Conservation (phyloP, 108 stramenopile genomes). For the Fistulifera solaris region DNA sequence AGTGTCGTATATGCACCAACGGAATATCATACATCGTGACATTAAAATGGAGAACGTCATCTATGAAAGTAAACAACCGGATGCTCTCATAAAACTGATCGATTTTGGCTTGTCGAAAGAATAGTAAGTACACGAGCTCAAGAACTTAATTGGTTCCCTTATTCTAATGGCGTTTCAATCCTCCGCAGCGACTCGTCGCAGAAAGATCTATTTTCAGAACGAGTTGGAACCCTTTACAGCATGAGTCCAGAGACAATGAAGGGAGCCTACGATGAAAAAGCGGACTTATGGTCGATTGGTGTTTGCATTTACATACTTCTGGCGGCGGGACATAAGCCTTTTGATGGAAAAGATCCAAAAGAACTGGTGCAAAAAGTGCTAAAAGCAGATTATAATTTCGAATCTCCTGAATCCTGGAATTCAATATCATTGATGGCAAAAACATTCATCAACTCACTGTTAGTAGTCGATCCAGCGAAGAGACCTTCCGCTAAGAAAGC, state of each 20-base stretch:
- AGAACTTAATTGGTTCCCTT: neutral
- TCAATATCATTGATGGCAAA: constrained; percentile 48
- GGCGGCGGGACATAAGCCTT: constrained; percentile 37
- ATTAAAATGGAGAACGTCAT: constrained; percentile 59
- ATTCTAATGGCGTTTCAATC: too few relatives aligned
- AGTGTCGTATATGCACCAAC: constrained; percentile 65
- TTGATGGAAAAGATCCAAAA: constrained; percentile 27
- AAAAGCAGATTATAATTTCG: constrained; percentile 25
- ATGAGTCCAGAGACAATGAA: constrained; percentile 75
- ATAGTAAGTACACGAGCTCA: constrained; percentile 13
- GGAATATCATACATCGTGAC: constrained; percentile 77
- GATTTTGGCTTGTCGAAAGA: constrained; percentile 85
- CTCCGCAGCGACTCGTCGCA: too few relatives aligned
- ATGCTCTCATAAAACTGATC: constrained; percentile 45
- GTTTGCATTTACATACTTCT: constrained; percentile 44
- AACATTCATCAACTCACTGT: constrained; percentile 44
- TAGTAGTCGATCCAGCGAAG: constrained; percentile 46
- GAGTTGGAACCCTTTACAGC: constrained; percentile 64
- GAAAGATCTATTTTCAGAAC: constrained; percentile 32
- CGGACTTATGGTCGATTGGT: constrained; percentile 68
- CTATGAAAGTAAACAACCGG: constrained; percentile 33
- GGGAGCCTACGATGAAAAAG: constrained; percentile 63
- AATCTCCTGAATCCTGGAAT: constrained; percentile 30
- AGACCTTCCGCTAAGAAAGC: constrained; percentile 50
- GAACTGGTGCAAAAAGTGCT: constrained; percentile 25